A percentile compares a stretch with the other conserved stretches of the same genome.
phyloP scores from a whole-genome alignment of 177 flowering plant species.

The Vitis hybrid region DNA sequence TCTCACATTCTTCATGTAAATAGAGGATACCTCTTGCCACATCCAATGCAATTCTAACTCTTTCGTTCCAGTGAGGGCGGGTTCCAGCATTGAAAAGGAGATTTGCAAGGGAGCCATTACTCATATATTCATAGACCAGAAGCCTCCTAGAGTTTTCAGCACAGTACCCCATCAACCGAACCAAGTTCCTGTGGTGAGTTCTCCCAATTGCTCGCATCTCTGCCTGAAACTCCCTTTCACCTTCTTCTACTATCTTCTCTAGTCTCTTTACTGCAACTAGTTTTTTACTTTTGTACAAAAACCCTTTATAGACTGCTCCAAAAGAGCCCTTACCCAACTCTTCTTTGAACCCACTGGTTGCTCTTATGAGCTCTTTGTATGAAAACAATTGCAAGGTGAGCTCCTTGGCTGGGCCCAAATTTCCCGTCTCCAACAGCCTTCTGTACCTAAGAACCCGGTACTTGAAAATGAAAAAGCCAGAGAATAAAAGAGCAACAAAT shows the following conservation, averaged over 20 bases:
- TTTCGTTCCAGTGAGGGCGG: conserved; percentile 25
- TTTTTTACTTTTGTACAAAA: conserved; percentile 4
- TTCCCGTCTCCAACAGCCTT: conserved; percentile 1
- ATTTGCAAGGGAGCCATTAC: conserved; percentile 39
- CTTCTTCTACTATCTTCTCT: conserved; percentile 28
- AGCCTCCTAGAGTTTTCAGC: conserved; percentile 21
- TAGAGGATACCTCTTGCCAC: conserved; percentile 32
- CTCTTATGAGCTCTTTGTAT: conserved; percentile 28
- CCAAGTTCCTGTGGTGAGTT: conserved; percentile 29
- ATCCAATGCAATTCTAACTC: conserved; percentile 23
- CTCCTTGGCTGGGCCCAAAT: conserved; percentile 6
- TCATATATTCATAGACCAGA: conserved; percentile 38
- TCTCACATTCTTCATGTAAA: conserved; percentile 30
- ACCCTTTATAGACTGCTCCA: conserved; percentile 35
- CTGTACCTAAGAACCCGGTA: conserved; percentile 1
- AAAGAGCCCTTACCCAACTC: conserved; percentile 31
- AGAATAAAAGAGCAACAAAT: conserved; percentile 7
- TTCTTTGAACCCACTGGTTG: conserved; percentile 27
- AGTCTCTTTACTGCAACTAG: conserved; percentile 34
- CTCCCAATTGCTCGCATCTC: conserved; percentile 26
- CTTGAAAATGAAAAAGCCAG: conserved; percentile 12
- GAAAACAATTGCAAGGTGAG: conserved; percentile 13
- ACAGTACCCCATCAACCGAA: conserved; percentile 28
- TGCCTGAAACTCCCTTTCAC: conserved; percentile 28
- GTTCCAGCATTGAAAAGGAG: conserved; percentile 17